A percentile compares a stretch with the other conserved stretches of the same genome.
Conservation (phyloP, 2,329 filamentous ascomycete genomes). For the Alternaria burnsii region DNA sequence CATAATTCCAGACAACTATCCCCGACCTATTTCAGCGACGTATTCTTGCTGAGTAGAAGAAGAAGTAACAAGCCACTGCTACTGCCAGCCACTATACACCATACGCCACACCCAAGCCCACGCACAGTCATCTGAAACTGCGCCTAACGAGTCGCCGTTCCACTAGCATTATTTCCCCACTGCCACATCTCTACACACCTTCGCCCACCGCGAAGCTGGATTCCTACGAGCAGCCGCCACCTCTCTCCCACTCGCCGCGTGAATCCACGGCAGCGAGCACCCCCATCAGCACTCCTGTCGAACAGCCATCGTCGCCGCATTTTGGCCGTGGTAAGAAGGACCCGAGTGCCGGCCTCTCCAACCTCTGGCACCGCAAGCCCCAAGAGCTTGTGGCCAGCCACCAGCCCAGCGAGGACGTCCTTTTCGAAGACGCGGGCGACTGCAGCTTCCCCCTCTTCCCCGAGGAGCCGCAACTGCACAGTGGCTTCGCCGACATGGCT, state of each 20-base stretch:
- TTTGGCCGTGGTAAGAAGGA: constrained; percentile 55
- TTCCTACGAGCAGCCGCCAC: constrained; percentile 62
- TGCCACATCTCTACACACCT: constrained; percentile 11
- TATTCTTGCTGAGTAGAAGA: background rate
- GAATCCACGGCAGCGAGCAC: constrained; percentile 62
- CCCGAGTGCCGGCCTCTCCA: constrained; percentile 41
- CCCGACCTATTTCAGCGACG: background rate
- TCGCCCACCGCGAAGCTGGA: constrained; percentile 60
- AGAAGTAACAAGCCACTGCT: background rate
- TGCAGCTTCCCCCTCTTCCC: constrained; percentile 53
- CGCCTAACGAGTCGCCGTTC: constrained; percentile 18
- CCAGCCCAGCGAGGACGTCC: constrained; percentile 45
- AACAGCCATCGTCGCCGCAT: constrained; percentile 53
- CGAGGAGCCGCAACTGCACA: constrained; percentile 37
- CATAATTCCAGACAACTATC: constrained; percentile 11
- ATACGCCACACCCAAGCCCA: background rate
- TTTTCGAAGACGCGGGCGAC: constrained; percentile 54
- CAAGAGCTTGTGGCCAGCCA: constrained; percentile 44
- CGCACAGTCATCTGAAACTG: constrained; percentile 18
- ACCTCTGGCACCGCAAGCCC: constrained; percentile 57
- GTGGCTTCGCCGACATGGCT: constrained; percentile 57
- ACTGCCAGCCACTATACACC: too few species aligned
- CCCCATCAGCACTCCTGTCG: constrained; percentile 55
- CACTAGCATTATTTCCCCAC: constrained; percentile 14
- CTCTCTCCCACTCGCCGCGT: constrained; percentile 62